Base-by-base conservation (phyloP, 345 rosid genomes). In the Laguncularia racemosa region DNA sequence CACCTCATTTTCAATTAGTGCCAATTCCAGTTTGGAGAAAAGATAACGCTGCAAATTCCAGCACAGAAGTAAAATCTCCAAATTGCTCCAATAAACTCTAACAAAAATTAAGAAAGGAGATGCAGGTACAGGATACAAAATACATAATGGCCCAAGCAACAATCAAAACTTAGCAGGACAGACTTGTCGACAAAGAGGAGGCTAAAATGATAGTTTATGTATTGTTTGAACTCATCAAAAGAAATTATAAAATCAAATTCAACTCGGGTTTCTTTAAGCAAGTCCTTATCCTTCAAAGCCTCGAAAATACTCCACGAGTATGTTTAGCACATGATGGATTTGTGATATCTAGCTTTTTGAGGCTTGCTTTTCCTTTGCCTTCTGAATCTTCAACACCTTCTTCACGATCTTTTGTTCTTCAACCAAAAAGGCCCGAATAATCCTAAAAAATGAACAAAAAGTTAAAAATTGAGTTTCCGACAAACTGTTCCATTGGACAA, bases 391-490 rank as follows among this genome's bases (percentile, higher is more conserved):
- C 84, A 83, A 72, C 16, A 83, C 84, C 75, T 83, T 83, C 71
- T 86, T 83, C 75, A 86, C 95, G 58, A 86, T 86, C 84, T 86
- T 86, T 63, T 86, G 89, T 76, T 86, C 92, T 67, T 85, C 92
- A 14, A 85, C 88, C 74, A 85, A 75, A 70, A 82, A 85, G 51
- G 91, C 91, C 4, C 91, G 81, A 23, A 85, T 80, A 57, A 85
- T 85, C 77, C 91, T 85, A 60, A 20, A 47, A 44, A 28, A 44
- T 16, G 12, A 19, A 28, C 14, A 2, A 6, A 38, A 10, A 14
- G 15, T 16, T 46, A 19, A 26, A n/a, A 46, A n/a, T 19, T 5
- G 19, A n/a, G 12, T n/a, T 44, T 3, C 12, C 0, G 19, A 14
- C 5, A n/a, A 20, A 19, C 5, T 44, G 16, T 44, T 4, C n/a